Percentiles rank a stretch among this genome's conserved stretches.
Evolutionary conservation across 176 grass and related monocot genomes (phyloP).

Genomic region (Pharus latifolius): DNA sequence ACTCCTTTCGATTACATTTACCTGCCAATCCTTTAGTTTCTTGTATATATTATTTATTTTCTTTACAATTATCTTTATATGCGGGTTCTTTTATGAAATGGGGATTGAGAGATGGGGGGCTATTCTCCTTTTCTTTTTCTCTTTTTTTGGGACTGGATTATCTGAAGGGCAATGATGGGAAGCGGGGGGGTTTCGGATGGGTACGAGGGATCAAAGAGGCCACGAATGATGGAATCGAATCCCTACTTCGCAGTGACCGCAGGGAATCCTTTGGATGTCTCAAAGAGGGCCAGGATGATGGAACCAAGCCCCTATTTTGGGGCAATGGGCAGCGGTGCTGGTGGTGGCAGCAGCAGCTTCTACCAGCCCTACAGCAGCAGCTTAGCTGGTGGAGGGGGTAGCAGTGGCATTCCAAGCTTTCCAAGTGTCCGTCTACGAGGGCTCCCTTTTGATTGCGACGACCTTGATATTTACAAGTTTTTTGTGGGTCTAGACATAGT

Average conservation of each 20-base stretch:
- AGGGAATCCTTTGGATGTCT: conserved; percentile 48
- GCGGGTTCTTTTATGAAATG: conserved; percentile 53
- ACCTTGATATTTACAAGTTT: conserved; percentile 82
- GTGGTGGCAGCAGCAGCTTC: conserved; percentile 16
- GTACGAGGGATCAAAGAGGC: conserved; percentile 96
- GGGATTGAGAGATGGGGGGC: conserved; percentile 88
- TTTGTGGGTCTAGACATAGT: conserved; percentile 73
- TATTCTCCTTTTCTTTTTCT: conserved; percentile 64
- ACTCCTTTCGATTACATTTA: background rate
- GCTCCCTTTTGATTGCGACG: conserved; percentile 83
- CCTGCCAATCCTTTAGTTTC: background rate
- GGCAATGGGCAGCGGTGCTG: conserved; percentile 25
- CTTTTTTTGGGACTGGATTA: conserved; percentile 55
- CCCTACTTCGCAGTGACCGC: conserved; percentile 96
- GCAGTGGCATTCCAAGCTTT: conserved; percentile 51
- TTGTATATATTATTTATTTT: background rate
- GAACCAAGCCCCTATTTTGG: conserved; percentile 53
- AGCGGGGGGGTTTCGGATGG: conserved; percentile 84
- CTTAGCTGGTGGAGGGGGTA: conserved; percentile 29
- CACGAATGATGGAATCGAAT: conserved; percentile 99
- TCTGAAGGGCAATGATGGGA: conserved; percentile 88
- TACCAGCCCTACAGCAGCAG: conserved; percentile 37
- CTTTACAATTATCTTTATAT: conserved; percentile 19
- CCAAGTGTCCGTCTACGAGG: conserved; percentile 71
- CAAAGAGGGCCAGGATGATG: conserved; percentile 70